These are phyloP conservation scores for Epichloe amarillans DNA, from an alignment of 2,329 filamentous ascomycete species.

Conservation along the genomic window DNA sequence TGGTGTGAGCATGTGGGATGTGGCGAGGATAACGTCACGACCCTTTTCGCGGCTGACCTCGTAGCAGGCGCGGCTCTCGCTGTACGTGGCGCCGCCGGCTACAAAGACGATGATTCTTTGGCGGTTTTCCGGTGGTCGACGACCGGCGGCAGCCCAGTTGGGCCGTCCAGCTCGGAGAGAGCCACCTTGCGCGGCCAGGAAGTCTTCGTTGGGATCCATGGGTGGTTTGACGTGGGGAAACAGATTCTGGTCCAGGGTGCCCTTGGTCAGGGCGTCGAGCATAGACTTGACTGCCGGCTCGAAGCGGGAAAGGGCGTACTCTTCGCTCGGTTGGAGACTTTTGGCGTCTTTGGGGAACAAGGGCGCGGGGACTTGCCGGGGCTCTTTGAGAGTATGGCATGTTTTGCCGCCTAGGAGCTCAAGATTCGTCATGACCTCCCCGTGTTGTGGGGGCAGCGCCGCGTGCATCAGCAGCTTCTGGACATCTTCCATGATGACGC, in stretches of 20 bases:
- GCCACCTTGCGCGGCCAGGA: conserved; percentile 44
- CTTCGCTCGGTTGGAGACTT: conserved; percentile 47
- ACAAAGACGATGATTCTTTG: conserved; percentile 90
- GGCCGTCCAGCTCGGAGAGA: conserved; percentile 86
- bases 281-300: conserved; percentile 71
- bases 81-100: conserved; percentile 89
- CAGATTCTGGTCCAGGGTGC: conserved; percentile 48
- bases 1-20: conserved; percentile 86
- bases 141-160: conserved; percentile 80
- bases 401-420: conserved; percentile 69
- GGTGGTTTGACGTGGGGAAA: conserved; percentile 68
- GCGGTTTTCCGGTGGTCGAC: conserved; percentile 60
- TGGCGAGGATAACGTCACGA: conserved; percentile 76
- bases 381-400: conserved; percentile 60
- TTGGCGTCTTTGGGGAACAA: conserved; percentile 59
- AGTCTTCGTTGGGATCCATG: conserved; percentile 46
- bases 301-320: conserved; percentile 77
- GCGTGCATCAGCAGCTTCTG: conserved; percentile 75
- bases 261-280: conserved; percentile 59
- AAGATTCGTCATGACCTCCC: conserved; percentile 61
- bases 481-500: conserved; percentile 72
- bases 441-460: conserved; percentile 61
- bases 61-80: conserved; percentile 80
- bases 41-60: conserved; percentile 60
- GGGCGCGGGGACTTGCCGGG: conserved; percentile 48